These are phyloP conservation scores for Pythium phragmiticola DNA, from an alignment of 352 stramenopile genomes.

Conservation along the genomic window DNA sequence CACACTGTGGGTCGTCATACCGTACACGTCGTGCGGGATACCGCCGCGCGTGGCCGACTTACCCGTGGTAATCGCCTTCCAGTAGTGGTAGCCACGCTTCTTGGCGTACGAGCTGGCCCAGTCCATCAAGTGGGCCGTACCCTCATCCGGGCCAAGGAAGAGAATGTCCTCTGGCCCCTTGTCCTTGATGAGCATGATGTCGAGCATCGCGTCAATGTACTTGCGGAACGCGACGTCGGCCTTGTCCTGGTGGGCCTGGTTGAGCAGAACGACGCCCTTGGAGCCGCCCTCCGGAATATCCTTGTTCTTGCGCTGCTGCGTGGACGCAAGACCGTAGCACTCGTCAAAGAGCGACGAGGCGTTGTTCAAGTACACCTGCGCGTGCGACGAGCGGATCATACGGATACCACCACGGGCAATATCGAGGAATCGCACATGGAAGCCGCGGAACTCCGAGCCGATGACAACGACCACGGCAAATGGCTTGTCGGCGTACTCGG, in stretches of 20 bases:
- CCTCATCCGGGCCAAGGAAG: constrained; percentile 97
- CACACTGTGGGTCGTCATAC: constrained; percentile 97
- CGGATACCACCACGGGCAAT: constrained; percentile 96
- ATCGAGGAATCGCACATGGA: constrained; percentile 97
- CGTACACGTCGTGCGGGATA: constrained; percentile 98
- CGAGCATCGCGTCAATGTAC: constrained; percentile 36
- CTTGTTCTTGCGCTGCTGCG: constrained; percentile 99
- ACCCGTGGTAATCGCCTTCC: constrained; percentile 95
- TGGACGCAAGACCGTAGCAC: constrained; percentile 94
- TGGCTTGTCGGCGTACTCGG: constrained; percentile 82
- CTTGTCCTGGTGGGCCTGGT: constrained; percentile 90
- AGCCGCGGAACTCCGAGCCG: constrained; percentile 95
- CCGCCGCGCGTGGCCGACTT: constrained; percentile 93
- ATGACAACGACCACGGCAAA: constrained; percentile 95
- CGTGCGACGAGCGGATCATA: constrained; percentile 83
- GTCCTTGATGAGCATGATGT: constrained; percentile 96
- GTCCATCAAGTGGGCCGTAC: constrained; percentile 96
- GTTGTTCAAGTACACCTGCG: constrained; percentile 90
- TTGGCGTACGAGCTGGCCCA: constrained; percentile 94
- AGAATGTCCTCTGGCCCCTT: constrained; percentile 94
- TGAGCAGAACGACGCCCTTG: constrained; percentile 95
- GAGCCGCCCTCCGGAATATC: constrained; percentile 98
- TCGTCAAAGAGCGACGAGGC: constrained; percentile 95
- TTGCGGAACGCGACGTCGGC: constrained; percentile 31
- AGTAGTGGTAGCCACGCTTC: constrained; percentile 93